Evolutionary conservation across 805 yeast species (phyloP).

Genomic region (Schwanniomyces yamadae): DNA sequence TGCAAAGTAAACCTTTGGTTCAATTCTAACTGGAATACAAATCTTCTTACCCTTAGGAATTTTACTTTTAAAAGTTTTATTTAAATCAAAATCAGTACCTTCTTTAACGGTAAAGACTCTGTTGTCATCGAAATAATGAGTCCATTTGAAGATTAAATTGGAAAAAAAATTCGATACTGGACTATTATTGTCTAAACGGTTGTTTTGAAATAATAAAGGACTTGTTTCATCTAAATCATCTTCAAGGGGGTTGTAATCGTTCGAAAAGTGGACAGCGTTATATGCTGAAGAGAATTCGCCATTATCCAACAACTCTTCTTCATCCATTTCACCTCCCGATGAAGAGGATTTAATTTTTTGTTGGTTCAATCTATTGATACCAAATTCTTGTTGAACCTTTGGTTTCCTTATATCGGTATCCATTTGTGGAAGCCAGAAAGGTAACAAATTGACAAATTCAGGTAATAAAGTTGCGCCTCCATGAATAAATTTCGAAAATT

Average conservation of each 20-base stretch:
- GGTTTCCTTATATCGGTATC: constrained; percentile 93
- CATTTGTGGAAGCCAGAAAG: constrained; percentile 99
- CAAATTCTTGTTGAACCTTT: constrained; percentile 54
- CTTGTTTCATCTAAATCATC: constrained; percentile 50
- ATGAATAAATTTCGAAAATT: constrained; percentile 94
- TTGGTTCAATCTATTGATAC: constrained; percentile 52
- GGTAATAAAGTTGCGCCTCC: constrained; percentile 93
- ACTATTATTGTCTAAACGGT: constrained; percentile 26
- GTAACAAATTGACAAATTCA: constrained; percentile 77
- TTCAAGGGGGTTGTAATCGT: constrained; percentile 45
- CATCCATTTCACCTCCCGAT: constrained; percentile 62
- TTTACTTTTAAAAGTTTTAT: constrained; percentile 45
- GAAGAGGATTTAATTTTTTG: constrained; percentile 28
- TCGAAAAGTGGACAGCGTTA: constrained; percentile 40
- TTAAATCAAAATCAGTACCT: constrained; percentile 46
- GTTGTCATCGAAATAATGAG: constrained; percentile 44
- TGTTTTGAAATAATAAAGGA: constrained; percentile 42
- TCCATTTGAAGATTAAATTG: constrained; percentile 34
- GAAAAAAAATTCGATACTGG: constrained; percentile 35
- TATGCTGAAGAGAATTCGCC: constrained; percentile 27
- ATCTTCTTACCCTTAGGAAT: constrained; percentile 90
- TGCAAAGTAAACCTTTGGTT: constrained; percentile 98
- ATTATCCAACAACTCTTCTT: constrained; percentile 60
- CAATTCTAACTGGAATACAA: constrained; percentile 92
- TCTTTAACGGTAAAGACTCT: constrained; percentile 44